These are phyloP conservation scores for Suillus alpinus DNA, from an alignment of 768 basidiomycete species.

Conservation along the genomic window DNA sequence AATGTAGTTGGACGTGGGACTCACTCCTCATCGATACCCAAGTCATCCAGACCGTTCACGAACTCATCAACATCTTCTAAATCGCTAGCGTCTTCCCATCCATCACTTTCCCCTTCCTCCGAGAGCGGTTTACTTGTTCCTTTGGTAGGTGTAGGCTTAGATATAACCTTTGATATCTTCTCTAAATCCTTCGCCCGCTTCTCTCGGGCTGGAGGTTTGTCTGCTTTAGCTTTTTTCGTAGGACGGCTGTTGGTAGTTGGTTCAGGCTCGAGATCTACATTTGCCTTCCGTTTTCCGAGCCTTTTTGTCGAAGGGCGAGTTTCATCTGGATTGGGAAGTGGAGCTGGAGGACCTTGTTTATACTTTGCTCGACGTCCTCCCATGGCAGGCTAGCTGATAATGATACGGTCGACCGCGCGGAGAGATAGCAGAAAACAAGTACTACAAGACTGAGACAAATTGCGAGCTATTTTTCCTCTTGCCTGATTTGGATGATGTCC, in stretches of 20 bases:
- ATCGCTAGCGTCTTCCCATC: conserved; percentile 41
- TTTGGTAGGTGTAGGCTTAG: conserved; percentile 53
- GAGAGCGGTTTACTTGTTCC: conserved; percentile 35
- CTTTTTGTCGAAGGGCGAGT: conserved; percentile 46
- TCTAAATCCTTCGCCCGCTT: conserved; percentile 9
- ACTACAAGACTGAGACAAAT: neutral
- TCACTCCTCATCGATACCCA: conserved; percentile 46
- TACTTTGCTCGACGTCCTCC: conserved; percentile 84
- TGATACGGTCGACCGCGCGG: neutral
- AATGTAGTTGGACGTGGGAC: conserved; percentile 24
- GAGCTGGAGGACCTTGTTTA: conserved; percentile 73
- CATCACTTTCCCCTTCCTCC: conserved; percentile 17
- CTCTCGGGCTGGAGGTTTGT: neutral
- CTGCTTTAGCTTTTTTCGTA: conserved; percentile 36
- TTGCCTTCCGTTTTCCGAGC: conserved; percentile 74
- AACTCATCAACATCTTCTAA: conserved; percentile 33
- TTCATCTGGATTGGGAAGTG: conserved; percentile 43
- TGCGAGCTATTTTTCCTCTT: conserved; percentile 17
- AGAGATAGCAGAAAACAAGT: neutral
- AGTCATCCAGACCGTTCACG: conserved; percentile 48
- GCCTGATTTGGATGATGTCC: conserved; percentile 21
- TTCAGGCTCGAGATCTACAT: conserved; percentile 30
- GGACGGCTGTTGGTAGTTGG: conserved; percentile 24
- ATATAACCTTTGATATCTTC: conserved; percentile 19
- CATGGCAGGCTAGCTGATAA: conserved; percentile 44